A percentile compares a stretch with the other conserved stretches of the same genome.
These are phyloP conservation scores for Phytophthora fragariae DNA, from an alignment of 352 stramenopile genomes.

Conservation along the genomic window DNA sequence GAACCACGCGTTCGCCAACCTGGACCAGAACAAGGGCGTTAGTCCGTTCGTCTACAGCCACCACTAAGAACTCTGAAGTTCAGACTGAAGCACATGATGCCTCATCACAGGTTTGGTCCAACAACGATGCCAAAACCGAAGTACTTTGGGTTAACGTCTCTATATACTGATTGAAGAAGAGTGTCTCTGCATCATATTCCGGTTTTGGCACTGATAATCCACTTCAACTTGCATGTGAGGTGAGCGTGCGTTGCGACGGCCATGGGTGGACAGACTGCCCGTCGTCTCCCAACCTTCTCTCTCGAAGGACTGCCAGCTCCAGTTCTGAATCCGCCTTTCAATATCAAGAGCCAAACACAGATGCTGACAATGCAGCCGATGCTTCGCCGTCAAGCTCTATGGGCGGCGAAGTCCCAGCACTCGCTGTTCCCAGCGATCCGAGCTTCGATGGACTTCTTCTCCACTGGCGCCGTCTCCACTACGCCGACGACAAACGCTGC, in stretches of 20 bases:
- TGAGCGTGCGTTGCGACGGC: neutral
- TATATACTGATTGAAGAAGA: no score
- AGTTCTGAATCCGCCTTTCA: neutral
- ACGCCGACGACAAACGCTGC: neutral
- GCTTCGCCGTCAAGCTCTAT: slow-evolving; percentile 10
- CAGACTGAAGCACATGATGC: neutral
- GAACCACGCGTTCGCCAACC: slow-evolving; percentile 77
- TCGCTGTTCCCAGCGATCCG: slow-evolving; percentile 4
- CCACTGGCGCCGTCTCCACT: slow-evolving; percentile 6
- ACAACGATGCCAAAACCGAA: neutral
- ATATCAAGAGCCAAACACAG: neutral
- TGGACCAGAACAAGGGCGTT: slow-evolving; percentile 55
- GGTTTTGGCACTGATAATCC: neutral
- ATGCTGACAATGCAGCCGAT: slow-evolving; percentile 7
- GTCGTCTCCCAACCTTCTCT: neutral
- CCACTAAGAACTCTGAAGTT: slow-evolving; percentile 4
- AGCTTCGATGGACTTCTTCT: slow-evolving; percentile 22
- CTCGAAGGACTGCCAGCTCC: neutral
- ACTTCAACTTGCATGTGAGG: neutral
- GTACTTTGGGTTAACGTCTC: neutral
- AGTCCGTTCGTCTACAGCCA: slow-evolving; percentile 43
- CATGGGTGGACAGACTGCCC: neutral
- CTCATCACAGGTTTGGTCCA: neutral
- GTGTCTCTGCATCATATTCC: neutral
- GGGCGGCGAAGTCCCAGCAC: slow-evolving; percentile 9